Percentiles rank a stretch among this genome's conserved stretches.
Conservation (phyloP, 2,329 filamentous ascomycete genomes). For the Hypoxylon sp. region DNA sequence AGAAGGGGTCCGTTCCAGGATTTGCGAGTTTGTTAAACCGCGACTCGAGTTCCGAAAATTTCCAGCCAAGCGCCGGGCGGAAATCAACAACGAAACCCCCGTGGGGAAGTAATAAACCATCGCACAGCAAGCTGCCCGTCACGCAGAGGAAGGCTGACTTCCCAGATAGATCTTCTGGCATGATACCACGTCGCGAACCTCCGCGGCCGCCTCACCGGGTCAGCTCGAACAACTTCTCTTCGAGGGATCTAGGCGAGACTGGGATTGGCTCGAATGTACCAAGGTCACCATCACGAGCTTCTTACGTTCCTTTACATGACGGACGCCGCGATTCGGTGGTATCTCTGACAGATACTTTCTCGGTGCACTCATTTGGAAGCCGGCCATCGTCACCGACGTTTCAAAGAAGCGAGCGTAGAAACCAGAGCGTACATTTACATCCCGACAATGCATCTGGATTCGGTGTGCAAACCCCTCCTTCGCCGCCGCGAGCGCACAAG, state of each 20-base stretch:
- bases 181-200: conserved; percentile 51
- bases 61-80: conserved; percentile 42
- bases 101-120: conserved; percentile 45
- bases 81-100: conserved; percentile 41
- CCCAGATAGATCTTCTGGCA: conserved; percentile 50
- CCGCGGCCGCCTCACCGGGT: conserved; percentile 53
- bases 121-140: conserved; percentile 38
- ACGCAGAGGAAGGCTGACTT: conserved; percentile 45
- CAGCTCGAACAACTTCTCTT: conserved; percentile 56
- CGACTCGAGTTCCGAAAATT: conserved; percentile 53
- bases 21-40: conserved; percentile 63
- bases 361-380: conserved; percentile 61
- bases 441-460: conserved; percentile 32
- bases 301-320: conserved; percentile 64
- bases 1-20: conserved; percentile 60
- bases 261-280: conserved; percentile 46
- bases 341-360: conserved; percentile 67
- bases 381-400: conserved; percentile 57
- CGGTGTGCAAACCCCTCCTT: conserved; percentile 28
- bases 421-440: conserved; percentile 24
- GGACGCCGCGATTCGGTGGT: conserved; percentile 65
- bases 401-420: conserved; percentile 31
- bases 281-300: conserved; percentile 59
- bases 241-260: conserved; percentile 52
- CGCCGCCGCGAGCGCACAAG: conserved; percentile 45